Evolutionary conservation across 2,329 filamentous ascomycete species (phyloP), one percentile per base, ranked within the genome.

Genomic region (Cercospora berteroae): DNA sequence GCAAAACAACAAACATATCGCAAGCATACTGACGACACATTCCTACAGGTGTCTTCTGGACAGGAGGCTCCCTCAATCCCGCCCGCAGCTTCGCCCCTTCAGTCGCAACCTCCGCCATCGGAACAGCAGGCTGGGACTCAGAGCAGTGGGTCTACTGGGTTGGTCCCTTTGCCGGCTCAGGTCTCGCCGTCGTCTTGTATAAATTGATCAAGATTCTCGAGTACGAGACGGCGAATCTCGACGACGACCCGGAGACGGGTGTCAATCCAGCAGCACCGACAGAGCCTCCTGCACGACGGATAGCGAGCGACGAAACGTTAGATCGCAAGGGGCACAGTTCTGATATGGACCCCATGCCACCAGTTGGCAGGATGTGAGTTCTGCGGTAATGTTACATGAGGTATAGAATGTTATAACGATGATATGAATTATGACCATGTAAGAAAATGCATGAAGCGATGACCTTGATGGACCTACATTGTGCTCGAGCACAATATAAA

Each of bases 121-220:
- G 60, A 31, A 63, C 60, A 29, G 60, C 44, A 18, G 60, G 60
- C 60, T 63, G 9, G 0, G 25, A 71, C 70, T 27, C 74, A 74
- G 29, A 73, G 74, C 82, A 84, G 71, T 84, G 82, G 82, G 82
- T 84, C 64, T 84, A 84, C 74, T 84, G 83, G 83, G 66, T 83
- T 50, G 83, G 83, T 0, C 83, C 83, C 3, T 68, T 78, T 6
- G 76, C 84, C 4, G 83, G 83, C n/a, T 75, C 82, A 1, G 63
- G 83, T 16, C 66, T 84, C 1, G 82, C 83, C 9, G 82, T 82
- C 2, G 67, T 78, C 18, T 82, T 84, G 71, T 84, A 84, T 73
- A 79, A 80, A 31, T 73, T 84, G 66, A 79, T 85, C 75, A 84
- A 84, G 72, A 64, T 77, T 13, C 77, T 84, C 25, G 82, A 84